These are phyloP conservation scores for Arthrobotrys pseudoclavata DNA, from an alignment of 2,329 filamentous ascomycete genomes.

Conservation along the genomic window DNA sequence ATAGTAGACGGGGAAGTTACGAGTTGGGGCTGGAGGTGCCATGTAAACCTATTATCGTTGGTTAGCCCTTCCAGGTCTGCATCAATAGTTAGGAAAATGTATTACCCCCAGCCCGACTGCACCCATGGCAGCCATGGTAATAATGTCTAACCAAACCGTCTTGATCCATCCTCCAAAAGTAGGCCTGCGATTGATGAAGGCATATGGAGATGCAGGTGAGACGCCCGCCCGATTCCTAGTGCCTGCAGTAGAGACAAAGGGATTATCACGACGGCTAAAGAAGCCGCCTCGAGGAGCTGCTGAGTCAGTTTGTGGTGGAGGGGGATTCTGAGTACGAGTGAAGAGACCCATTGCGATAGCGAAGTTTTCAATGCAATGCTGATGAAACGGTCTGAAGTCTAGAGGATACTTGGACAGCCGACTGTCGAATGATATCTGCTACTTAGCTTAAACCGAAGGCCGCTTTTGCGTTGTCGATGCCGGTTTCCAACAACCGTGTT, in stretches of 20 bases:
- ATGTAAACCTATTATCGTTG: constrained; percentile 71
- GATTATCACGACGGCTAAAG: constrained; percentile 48
- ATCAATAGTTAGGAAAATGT: constrained; percentile 54
- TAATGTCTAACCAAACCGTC: constrained; percentile 75
- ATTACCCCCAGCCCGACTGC: constrained; percentile 76
- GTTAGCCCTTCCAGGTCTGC: constrained; percentile 5
- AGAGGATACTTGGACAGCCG: neutral
- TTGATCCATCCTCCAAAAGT: constrained; percentile 79
- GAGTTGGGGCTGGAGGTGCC: constrained; percentile 75
- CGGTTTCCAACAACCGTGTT: constrained; percentile 34
- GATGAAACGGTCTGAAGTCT: neutral
- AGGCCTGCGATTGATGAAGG: constrained; percentile 70
- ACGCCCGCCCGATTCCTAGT: constrained; percentile 39
- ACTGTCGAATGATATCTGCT: neutral
- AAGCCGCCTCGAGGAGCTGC: constrained; percentile 41
- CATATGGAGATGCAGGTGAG: constrained; percentile 45
- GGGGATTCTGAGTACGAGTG: constrained; percentile 23
- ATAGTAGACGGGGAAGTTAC: constrained; percentile 79
- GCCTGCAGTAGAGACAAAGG: constrained; percentile 43
- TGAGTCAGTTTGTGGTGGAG: constrained; percentile 7
- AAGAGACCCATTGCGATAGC: constrained; percentile 41
- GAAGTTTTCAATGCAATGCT: neutral
- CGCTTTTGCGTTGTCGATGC: constrained; percentile 32
- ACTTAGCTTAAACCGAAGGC: neutral
- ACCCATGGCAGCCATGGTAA: constrained; percentile 77